Percentiles rank a stretch among this genome's conserved stretches.
Evolutionary conservation across 257 asterid species (phyloP).

Genomic region (Marsdenia floribunda): DNA sequence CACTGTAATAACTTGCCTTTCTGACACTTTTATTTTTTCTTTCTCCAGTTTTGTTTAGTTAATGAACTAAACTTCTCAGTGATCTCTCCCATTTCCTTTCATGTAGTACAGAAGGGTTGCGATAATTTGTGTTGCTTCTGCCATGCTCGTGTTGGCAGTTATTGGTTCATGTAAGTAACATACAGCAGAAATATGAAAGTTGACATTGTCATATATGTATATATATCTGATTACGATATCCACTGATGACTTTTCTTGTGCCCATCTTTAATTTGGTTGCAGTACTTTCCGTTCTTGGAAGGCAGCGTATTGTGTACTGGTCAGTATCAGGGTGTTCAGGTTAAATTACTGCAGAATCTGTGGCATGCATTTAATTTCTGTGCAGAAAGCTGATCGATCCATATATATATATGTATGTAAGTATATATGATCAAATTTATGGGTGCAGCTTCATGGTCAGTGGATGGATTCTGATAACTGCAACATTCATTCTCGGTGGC

Average conservation of each 20-base stretch:
- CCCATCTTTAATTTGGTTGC: conserved; percentile 10
- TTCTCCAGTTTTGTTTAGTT: too few relatives aligned
- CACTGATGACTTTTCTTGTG: neutral
- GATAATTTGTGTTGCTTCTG: conserved; percentile 15
- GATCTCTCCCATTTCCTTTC: neutral
- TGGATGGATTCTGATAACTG: conserved; percentile 40
- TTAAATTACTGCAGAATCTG: neutral
- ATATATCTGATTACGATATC: neutral
- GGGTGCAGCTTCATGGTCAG: conserved; percentile 26
- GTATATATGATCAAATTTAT: neutral
- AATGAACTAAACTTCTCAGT: neutral
- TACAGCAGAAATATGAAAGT: too few relatives aligned
- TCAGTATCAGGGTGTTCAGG: conserved; percentile 14
- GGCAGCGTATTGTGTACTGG: conserved; percentile 28
- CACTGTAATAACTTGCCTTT: conserved; percentile 22
- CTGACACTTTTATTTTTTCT: neutral
- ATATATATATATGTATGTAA: neutral
- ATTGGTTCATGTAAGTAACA: conserved; percentile 25
- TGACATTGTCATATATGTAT: too few relatives aligned
- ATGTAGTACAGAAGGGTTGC: conserved; percentile 16
- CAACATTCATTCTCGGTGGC: conserved; percentile 32
- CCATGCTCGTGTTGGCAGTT: conserved; percentile 22
- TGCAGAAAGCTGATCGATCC: neutral
- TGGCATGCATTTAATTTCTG: neutral
- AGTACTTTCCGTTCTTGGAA: conserved; percentile 37